Conservation (phyloP, 208 protist genomes). For the Acanthamoeba comandoni region DNA sequence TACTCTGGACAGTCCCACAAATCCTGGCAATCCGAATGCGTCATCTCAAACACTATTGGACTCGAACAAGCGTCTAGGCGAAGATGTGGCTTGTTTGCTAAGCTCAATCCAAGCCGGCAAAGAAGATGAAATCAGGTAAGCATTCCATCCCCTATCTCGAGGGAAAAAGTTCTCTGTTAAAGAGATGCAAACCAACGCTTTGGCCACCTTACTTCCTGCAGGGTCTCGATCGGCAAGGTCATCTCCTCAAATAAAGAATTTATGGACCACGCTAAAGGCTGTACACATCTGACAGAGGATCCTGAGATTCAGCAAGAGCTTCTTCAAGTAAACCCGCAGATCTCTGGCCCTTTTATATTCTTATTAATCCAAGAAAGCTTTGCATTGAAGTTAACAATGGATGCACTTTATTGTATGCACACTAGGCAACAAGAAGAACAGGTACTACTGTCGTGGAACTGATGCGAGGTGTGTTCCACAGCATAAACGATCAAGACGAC, state of each 20-base stretch:
- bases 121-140: constrained; percentile 50
- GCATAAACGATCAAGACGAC: background rate
- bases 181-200: too few relatives aligned
- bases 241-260: constrained; percentile 47
- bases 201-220: too few relatives aligned
- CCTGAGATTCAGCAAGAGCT: constrained; percentile 11
- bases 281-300: constrained; percentile 33
- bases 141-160: too few relatives aligned
- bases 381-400: too few relatives aligned
- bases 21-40: constrained; percentile 40
- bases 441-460: constrained; percentile 14
- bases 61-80: constrained; percentile 49
- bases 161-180: too few relatives aligned
- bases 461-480: background rate
- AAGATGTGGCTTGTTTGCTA: constrained; percentile 30
- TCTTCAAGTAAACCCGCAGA: background rate
- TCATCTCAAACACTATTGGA: constrained; percentile 43
- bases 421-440: background rate
- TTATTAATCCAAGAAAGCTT: too few relatives aligned
- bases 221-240: background rate
- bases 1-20: constrained; percentile 57
- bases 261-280: constrained; percentile 64
- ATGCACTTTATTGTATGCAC: background rate
- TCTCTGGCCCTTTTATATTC: too few relatives aligned
- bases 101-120: constrained; percentile 14